Evolutionary conservation across 2,329 filamentous ascomycete species (phyloP).

Genomic region (Rasamsonia emersonii): DNA sequence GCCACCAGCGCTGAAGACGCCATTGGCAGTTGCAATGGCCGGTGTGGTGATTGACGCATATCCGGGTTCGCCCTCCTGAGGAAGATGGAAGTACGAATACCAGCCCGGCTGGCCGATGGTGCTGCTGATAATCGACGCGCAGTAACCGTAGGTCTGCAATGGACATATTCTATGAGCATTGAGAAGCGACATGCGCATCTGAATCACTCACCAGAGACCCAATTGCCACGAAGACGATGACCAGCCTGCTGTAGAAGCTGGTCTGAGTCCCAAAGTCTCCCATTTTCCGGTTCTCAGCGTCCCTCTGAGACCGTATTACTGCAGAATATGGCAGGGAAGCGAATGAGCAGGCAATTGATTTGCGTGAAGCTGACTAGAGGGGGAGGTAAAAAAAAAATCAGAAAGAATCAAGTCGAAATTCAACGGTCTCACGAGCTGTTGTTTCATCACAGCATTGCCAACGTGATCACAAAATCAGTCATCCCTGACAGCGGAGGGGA

Average conservation of each 20-base stretch:
- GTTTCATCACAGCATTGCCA: too few species aligned
- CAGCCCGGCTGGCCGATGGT: slow-evolving; percentile 47
- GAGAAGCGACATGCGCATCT: not conserved
- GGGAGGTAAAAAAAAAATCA: too few species aligned
- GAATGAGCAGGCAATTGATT: too few species aligned
- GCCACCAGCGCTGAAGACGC: slow-evolving; percentile 41
- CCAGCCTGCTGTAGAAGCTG: slow-evolving; percentile 29
- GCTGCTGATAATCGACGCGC: slow-evolving; percentile 42
- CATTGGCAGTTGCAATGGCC: slow-evolving; percentile 42
- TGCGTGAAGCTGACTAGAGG: too few species aligned
- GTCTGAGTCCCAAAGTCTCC: slow-evolving; percentile 25
- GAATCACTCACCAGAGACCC: slow-evolving; percentile 29
- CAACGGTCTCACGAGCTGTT: too few species aligned
- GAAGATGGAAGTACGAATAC: slow-evolving; percentile 43
- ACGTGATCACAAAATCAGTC: too few species aligned
- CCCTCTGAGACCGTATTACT: too few species aligned
- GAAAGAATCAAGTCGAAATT: too few species aligned
- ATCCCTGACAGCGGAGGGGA: too few species aligned
- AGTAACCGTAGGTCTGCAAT: slow-evolving; percentile 44
- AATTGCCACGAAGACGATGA: slow-evolving; percentile 31
- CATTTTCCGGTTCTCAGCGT: too few species aligned
- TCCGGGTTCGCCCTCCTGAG: slow-evolving; percentile 33
- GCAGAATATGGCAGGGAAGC: too few species aligned
- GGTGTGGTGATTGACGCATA: slow-evolving; percentile 40
- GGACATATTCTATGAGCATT: not conserved